Percentiles rank a stretch among this genome's conserved stretches.
These are phyloP conservation scores for Apiospora phragmitis DNA, from an alignment of 2,329 filamentous ascomycete genomes.

Conservation along the genomic window DNA sequence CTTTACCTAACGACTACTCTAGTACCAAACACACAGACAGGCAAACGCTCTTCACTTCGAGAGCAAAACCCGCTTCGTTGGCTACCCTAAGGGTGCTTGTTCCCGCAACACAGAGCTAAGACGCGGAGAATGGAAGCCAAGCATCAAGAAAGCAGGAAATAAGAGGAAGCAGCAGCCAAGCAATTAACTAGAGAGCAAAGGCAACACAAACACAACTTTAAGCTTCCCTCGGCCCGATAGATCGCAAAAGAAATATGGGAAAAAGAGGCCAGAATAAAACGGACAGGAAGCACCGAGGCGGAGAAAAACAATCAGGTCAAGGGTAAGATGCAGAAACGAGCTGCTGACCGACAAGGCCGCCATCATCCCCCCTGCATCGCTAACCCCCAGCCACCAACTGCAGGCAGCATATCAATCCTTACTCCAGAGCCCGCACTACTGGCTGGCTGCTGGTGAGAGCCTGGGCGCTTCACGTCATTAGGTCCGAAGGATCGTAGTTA, in stretches of 20 bases:
- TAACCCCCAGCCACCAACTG: background rate
- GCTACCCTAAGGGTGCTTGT: background rate
- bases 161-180: background rate
- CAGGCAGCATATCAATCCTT: background rate
- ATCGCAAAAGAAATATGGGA: background rate
- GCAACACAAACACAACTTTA: background rate
- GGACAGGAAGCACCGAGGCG: background rate
- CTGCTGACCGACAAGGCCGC: background rate
- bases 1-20: background rate
- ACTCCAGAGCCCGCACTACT: background rate
- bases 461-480: background rate
- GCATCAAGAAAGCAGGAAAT: slow-evolving; percentile 3
- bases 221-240: background rate
- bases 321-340: background rate
- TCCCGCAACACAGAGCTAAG: background rate
- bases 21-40: background rate
- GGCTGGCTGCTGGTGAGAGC: background rate
- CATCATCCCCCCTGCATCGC: background rate
- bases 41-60: background rate
- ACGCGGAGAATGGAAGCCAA: slow-evolving; percentile 2
- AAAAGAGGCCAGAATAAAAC: background rate
- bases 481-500: background rate
- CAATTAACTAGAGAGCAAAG: background rate
- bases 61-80: background rate
- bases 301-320: background rate